Percentiles rank a stretch among this genome's conserved stretches.
Conservation (phyloP, 2,329 filamentous ascomycete genomes). For the Venturia pyrina region DNA sequence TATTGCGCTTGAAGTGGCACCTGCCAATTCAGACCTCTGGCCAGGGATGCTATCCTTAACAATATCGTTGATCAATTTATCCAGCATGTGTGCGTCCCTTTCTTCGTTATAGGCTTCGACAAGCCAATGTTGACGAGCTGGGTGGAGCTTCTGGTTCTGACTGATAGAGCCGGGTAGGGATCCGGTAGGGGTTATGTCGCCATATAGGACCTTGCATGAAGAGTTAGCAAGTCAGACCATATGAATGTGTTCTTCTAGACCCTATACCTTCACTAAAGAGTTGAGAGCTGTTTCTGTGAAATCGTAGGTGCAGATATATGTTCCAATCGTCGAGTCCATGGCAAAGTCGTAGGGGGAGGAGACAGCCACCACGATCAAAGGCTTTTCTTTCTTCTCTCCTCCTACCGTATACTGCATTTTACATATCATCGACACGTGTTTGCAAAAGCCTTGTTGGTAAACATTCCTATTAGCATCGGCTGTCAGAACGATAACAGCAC, state of each 20-base stretch:
- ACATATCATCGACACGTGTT: constrained; percentile 93
- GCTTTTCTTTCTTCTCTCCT: constrained; percentile 67
- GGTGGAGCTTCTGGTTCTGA: constrained; percentile 77
- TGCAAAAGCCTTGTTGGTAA: constrained; percentile 90
- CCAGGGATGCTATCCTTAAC: constrained; percentile 56
- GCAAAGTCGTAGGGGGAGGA: constrained; percentile 96
- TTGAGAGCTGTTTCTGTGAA: constrained; percentile 89
- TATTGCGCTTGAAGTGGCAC: constrained; percentile 65
- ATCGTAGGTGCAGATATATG: constrained; percentile 91
- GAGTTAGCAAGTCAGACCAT: constrained; percentile 63
- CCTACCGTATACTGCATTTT: constrained; percentile 63
- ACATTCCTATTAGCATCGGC: constrained; percentile 90
- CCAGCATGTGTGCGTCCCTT: constrained; percentile 62
- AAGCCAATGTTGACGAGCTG: constrained; percentile 80
- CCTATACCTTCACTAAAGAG: constrained; percentile 31
- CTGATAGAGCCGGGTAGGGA: constrained; percentile 61
- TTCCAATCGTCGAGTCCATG: constrained; percentile 80
- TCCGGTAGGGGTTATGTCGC: constrained; percentile 53
- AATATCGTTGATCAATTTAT: constrained; percentile 62
- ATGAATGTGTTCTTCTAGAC: constrained; percentile 61
- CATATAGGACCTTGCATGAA: constrained; percentile 54
- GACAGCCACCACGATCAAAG: constrained; percentile 81
- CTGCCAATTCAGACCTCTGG: constrained; percentile 57
- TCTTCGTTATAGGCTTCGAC: constrained; percentile 80
- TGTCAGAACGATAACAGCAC: constrained; percentile 80